phyloP scores from a whole-genome alignment of 2,329 filamentous ascomycete genomes.

The Pseudopithomyces chartarum region DNA sequence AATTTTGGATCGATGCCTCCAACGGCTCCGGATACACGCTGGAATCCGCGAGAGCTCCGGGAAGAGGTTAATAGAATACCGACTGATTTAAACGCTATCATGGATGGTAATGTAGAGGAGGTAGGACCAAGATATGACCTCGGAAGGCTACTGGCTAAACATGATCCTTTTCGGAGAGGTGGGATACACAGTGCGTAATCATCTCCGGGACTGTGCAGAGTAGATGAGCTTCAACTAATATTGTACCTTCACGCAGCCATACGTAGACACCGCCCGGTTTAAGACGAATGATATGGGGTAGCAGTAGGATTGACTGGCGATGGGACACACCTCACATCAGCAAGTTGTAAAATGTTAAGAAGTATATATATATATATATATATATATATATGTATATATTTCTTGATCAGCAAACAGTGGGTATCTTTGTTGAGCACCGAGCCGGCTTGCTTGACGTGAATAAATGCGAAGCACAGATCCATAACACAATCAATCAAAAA shows the following conservation, averaged over 20 bases:
- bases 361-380: too few relatives aligned
- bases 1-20: not conserved
- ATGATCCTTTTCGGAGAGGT: not conserved
- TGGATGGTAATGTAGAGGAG: not conserved
- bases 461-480: not conserved
- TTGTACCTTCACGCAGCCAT: too few relatives aligned
- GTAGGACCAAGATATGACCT: not conserved
- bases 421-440: not conserved
- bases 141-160: not conserved
- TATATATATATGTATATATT: too few relatives aligned
- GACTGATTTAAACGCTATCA: not conserved
- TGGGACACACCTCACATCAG: too few relatives aligned
- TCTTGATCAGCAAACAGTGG: too few relatives aligned
- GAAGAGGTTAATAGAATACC: not conserved
- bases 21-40: not conserved
- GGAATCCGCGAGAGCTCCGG: not conserved
- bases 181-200: too few relatives aligned
- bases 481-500: slow-evolving; percentile 57
- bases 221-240: not conserved
- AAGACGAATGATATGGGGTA: too few relatives aligned
- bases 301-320: too few relatives aligned
- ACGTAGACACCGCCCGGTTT: too few relatives aligned
- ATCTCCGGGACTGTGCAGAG: not conserved
- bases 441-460: not conserved
- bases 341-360: too few relatives aligned